Evolutionary conservation across 1,284 basidiomycete genomes (phyloP).

Genomic region (Tilletia indica): DNA sequence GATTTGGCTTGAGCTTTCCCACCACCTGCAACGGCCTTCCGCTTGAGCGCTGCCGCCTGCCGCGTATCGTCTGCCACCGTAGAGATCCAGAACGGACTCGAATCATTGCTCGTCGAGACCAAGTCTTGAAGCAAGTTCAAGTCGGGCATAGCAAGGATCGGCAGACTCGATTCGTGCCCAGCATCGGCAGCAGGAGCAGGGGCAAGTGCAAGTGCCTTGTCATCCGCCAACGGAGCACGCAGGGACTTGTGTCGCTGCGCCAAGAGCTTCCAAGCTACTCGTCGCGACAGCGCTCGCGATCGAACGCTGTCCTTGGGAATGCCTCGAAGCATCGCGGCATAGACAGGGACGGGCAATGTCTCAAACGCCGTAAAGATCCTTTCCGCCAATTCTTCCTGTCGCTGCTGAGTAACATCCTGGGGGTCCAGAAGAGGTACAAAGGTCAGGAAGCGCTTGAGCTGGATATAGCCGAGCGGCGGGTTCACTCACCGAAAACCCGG

Average conservation of each 20-base stretch:
- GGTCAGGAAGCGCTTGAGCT: no score
- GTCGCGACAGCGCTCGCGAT: background rate
- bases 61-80: conserved; percentile 3
- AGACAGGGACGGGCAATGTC: background rate
- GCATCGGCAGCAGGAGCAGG: no score
- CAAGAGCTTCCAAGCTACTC: background rate
- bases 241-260: background rate
- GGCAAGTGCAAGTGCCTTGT: background rate
- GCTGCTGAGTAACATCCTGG: background rate
- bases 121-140: background rate
- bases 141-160: background rate
- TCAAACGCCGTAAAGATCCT: background rate
- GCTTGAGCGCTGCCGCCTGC: background rate
- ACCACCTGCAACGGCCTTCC: background rate
- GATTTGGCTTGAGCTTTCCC: background rate
- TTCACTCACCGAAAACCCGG: no score
- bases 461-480: no score
- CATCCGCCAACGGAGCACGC: background rate
- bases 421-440: no score
- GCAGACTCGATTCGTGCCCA: background rate
- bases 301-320: background rate
- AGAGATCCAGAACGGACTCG: conserved; percentile 13
- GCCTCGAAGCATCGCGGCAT: conserved; percentile 4
- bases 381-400: background rate
- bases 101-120: background rate